Evolutionary conservation across 1,284 basidiomycete genomes (phyloP).

Genomic region (Apiotrichum sp.): DNA sequence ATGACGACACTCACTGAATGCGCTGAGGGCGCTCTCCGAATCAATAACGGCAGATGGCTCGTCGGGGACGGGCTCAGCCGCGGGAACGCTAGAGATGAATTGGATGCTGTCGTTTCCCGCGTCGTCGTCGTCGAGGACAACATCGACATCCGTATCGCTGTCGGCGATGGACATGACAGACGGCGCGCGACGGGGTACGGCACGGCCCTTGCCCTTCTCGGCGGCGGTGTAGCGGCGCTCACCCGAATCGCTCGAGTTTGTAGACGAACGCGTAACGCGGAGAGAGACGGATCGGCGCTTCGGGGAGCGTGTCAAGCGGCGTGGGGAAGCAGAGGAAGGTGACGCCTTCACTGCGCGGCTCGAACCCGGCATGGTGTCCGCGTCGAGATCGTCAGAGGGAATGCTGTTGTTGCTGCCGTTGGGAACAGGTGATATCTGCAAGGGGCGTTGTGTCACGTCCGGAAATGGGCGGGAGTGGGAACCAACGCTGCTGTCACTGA

Average conservation of each 20-base stretch:
- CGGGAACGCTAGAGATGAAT: constrained; percentile 2
- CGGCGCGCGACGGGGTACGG: not conserved
- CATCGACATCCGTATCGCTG: constrained; percentile 2
- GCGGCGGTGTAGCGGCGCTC: constrained; percentile 22
- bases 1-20: constrained; percentile 12
- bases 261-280: not conserved
- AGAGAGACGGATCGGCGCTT: not conserved
- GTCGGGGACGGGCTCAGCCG: not conserved
- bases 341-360: too few species aligned
- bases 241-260: not conserved
- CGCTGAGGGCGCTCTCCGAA: constrained; percentile 8
- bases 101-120: constrained; percentile 10
- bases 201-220: constrained; percentile 24
- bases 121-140: not conserved
- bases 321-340: too few species aligned
- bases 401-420: too few species aligned
- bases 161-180: constrained; percentile 1
- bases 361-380: too few species aligned
- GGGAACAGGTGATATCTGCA: too few species aligned
- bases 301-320: not conserved
- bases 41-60: constrained; percentile 6
- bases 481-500: not conserved
- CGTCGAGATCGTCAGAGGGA: too few species aligned
- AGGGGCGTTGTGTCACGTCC: too few species aligned
- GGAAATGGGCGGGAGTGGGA: too few species aligned